These are phyloP conservation scores for Paulownia fortunei DNA, from an alignment of 257 asterid genomes.

Conservation along the genomic window DNA sequence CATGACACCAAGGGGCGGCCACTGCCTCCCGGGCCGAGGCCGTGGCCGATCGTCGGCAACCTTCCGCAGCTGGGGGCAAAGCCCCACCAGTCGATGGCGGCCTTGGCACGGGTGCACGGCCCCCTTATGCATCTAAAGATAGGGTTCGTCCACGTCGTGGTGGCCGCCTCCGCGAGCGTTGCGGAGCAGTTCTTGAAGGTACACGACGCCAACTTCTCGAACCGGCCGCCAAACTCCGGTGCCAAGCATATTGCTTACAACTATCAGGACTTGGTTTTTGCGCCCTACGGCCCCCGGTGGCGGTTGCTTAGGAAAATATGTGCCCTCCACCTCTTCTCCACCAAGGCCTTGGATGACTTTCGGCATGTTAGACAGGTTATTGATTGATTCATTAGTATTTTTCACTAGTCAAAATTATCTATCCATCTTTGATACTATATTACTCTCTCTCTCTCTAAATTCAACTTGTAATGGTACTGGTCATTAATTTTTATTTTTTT, in stretches of 20 bases:
- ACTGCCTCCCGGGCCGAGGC: constrained; percentile 78
- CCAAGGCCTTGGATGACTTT: constrained; percentile 73
- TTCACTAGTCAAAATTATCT: too few species aligned
- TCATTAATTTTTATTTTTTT: too few species aligned
- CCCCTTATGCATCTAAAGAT: constrained; percentile 70
- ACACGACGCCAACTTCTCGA: constrained; percentile 66
- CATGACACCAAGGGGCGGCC: background rate
- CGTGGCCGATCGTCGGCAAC: constrained; percentile 82
- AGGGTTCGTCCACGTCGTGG: constrained; percentile 70
- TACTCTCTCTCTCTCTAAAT: too few species aligned
- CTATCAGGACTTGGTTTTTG: constrained; percentile 75
- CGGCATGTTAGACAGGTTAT: constrained; percentile 65
- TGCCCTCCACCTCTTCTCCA: constrained; percentile 68
- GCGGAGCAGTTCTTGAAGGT: constrained; percentile 71
- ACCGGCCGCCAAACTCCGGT: constrained; percentile 76
- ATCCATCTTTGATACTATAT: too few species aligned
- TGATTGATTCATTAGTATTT: background rate
- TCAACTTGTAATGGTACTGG: too few species aligned
- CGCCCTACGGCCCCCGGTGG: constrained; percentile 88
- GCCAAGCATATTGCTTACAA: constrained; percentile 75
- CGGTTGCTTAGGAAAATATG: constrained; percentile 69
- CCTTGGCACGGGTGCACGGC: constrained; percentile 58
- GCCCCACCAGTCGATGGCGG: constrained; percentile 71
- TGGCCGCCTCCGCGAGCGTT: constrained; percentile 59
- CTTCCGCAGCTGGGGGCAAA: constrained; percentile 59